Base-by-base conservation (phyloP, 1,139 yeast species). In the Hanseniaspora sp. region DNA sequence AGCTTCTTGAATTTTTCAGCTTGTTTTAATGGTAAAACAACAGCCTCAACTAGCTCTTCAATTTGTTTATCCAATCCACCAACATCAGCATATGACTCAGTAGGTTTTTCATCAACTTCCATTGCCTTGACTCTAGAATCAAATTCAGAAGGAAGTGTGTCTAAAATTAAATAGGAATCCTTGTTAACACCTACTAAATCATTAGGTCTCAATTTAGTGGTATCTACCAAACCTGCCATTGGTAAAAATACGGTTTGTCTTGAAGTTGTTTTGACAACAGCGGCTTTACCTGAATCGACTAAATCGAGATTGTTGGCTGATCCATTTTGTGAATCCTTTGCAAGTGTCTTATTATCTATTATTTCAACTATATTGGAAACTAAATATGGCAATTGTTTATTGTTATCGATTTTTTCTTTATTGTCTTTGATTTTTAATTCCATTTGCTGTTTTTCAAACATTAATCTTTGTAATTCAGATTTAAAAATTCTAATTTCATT, bases 31-130 rank as follows among this genome's bases (percentile, higher is more conserved):
- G 99, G 99, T 59, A 92, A 77, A 33, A 92, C 99, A 54, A 92
- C 96, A 0, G 98, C 98, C 71, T 92, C 99, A 57, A 90, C 95
- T 60, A 92, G 75, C 70, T 92, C 98, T 70, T 92, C 98, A 63
- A 94, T 94, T 69, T 94, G 98, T 71, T 92, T 94, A 70, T 90
- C 97, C 62, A 94, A 76, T 7, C 99, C 99, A 63, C 99, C 99
- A 62, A 92, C 92, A 68, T 92, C 98, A 2, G 94, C 82, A 68
- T 94, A 92, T 28, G 95, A 88, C 69, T 92, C 98, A 1, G 95
- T 85, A 55, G 98, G 98, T 66, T 90, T 88, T 70, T 92, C 98
- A 67, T 94, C 98, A 51, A 94, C 97, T 70, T 92, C 98, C 99
- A 92, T 92, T 9, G 98, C 97, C 71, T 92, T 92, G 53, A 94